Evolutionary conservation across 2,329 filamentous ascomycete species (phyloP), one percentile per base, ranked within the genome.

Genomic region (Talaromyces sp.): DNA sequence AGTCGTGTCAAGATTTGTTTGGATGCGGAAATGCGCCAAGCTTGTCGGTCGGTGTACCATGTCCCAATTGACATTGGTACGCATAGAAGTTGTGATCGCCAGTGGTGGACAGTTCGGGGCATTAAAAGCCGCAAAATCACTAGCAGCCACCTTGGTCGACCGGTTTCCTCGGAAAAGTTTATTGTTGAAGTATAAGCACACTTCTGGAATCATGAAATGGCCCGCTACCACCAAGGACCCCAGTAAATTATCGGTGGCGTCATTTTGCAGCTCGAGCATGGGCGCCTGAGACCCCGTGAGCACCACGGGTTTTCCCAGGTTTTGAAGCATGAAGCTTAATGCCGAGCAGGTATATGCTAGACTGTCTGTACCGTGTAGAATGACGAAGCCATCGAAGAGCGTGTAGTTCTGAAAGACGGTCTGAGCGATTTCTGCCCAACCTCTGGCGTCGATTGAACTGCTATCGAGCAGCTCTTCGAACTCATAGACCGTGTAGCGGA

Each of bases 111-210:
- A 85, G 71, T 96, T 97, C n/a, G 92, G 92, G 41, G 88, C 91
- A 52, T 86, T 88, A 71, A 97, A 97, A 6, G 91, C 92, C 52
- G 90, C 86, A 69, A 95, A 96, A 49, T 89, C 86, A 53, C 89
- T 90, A 5, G 91, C 89, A 13, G 90, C 92, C 29, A 95, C 85
- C 72, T 97, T 97, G 57, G 90, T 94, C 9, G 89, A 86, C 54
- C 92, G 81, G 73, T 96, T 96, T 14, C 92, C 92, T 22, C 92
- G 86, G 75, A 92, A 95, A 17, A 97, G 82, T 61, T 87, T 90
- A 76, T 95, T 89, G 73, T 94, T 90, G 80, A 97, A 97, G 78
- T 95, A 96, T 32, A 97, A 81, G 69, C 90, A 92, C 48, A 97
- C 92, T 71, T 96, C 92, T 0, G 92, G 91, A 52, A 97, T 90